Evolutionary conservation across 768 basidiomycete genomes (phyloP).

Genomic region (Suillus decipiens): DNA sequence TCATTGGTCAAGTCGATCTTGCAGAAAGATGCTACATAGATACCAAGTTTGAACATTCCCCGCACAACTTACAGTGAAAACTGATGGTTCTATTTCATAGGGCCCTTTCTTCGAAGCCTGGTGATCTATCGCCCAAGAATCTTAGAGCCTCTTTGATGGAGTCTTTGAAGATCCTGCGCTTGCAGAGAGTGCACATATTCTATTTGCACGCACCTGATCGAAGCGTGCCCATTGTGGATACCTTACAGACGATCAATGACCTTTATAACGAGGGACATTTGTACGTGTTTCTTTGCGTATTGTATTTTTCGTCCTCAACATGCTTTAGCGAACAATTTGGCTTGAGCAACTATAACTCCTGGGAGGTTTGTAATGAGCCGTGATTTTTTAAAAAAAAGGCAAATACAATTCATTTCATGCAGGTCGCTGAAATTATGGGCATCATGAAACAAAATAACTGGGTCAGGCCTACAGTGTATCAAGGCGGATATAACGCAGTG

Average conservation of each 20-base stretch:
- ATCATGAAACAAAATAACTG: conserved; percentile 46
- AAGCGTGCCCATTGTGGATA: conserved; percentile 46
- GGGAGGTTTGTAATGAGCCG: conserved; percentile 31
- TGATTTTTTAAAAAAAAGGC: too few relatives aligned
- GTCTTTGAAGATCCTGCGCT: conserved; percentile 15
- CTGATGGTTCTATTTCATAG: conserved; percentile 5
- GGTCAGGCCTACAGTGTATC: conserved; percentile 52
- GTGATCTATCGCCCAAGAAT: conserved; percentile 13
- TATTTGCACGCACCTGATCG: conserved; percentile 53
- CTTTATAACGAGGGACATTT: conserved; percentile 55
- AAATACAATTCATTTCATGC: neutral
- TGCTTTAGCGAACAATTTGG: conserved; percentile 18
- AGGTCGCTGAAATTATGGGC: conserved; percentile 47
- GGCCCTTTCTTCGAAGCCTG: conserved; percentile 12
- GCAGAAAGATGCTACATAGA: conserved; percentile 16
- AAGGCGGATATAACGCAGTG: conserved; percentile 49
- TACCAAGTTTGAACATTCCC: conserved; percentile 18
- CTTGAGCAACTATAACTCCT: conserved; percentile 25
- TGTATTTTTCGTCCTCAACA: neutral
- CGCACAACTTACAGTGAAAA: neutral
- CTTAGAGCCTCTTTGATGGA: conserved; percentile 18
- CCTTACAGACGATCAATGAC: conserved; percentile 46
- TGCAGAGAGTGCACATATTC: conserved; percentile 16
- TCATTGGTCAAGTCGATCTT: conserved; percentile 19
- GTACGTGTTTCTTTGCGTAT: conserved; percentile 27